phyloP scores from a whole-genome alignment of 805 yeast species.

The Barnettozyma populi region DNA sequence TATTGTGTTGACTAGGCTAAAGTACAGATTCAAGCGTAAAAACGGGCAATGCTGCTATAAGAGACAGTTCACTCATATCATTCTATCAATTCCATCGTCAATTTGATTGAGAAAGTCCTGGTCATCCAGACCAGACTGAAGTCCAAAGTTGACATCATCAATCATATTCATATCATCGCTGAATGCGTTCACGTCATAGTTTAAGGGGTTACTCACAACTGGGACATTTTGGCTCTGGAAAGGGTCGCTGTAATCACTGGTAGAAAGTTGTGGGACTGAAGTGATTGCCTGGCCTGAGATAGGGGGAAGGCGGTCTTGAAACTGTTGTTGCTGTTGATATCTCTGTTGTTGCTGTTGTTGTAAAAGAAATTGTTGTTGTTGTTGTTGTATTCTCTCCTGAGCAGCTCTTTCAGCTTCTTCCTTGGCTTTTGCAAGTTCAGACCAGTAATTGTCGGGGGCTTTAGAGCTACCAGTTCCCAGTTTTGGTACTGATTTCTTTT shows the following conservation, averaged over 20 bases:
- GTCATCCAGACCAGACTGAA: conserved; percentile 27
- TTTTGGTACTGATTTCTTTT: conserved; percentile 10
- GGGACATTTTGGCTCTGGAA: conserved; percentile 2
- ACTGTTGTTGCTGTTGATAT: conserved; percentile 1
- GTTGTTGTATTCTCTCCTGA: conserved; percentile 4
- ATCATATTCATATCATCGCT: conserved; percentile 24
- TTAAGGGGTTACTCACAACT: conserved; percentile 1
- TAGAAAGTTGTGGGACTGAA: neutral
- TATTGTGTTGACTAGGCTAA: no score
- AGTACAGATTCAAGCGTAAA: no score
- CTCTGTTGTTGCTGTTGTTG: neutral
- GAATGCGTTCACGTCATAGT: conserved; percentile 11
- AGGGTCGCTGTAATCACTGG: conserved; percentile 1
- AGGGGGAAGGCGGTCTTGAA: neutral
- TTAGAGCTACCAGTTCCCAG: conserved; percentile 14
- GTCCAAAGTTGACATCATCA: conserved; percentile 30
- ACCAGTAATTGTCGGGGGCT: conserved; percentile 25
- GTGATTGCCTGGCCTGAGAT: neutral
- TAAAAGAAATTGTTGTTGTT: neutral
- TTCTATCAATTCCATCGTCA: conserved; percentile 28
- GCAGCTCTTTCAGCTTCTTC: conserved; percentile 11
- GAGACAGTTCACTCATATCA: conserved; percentile 4
- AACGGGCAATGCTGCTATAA: no score
- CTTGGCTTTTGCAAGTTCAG: conserved; percentile 14
- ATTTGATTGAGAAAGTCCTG: conserved; percentile 32